These are phyloP conservation scores for Aureobasidium vineae DNA, from an alignment of 2,329 filamentous ascomycete species.

Conservation along the genomic window DNA sequence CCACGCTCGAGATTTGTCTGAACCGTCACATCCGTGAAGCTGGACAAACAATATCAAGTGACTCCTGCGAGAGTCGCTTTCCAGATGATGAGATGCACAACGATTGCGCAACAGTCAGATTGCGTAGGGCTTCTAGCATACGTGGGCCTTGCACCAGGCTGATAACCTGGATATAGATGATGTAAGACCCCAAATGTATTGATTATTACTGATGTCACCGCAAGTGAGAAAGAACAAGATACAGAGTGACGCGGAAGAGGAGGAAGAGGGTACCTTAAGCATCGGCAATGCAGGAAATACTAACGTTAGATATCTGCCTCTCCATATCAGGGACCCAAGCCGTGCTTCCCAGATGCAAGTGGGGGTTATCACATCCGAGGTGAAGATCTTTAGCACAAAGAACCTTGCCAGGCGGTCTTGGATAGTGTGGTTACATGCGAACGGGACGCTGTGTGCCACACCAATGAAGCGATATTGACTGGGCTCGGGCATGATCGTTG, in stretches of 20 bases:
- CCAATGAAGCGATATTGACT: conserved; percentile 19
- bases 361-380: conserved; percentile 16
- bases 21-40: not conserved
- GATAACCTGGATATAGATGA: not conserved
- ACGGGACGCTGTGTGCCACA: conserved; percentile 3
- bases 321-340: conserved; percentile 15
- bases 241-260: not conserved
- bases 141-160: not conserved
- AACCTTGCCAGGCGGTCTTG: not conserved
- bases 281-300: conserved; percentile 5
- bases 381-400: conserved; percentile 10
- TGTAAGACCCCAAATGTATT: not conserved
- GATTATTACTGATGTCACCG: not conserved
- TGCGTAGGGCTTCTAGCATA: not conserved
- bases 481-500: conserved; percentile 18
- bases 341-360: not conserved
- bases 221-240: conserved; percentile 4
- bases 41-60: not conserved
- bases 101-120: conserved; percentile 21
- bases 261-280: conserved; percentile 10
- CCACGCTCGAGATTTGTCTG: not conserved
- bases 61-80: not conserved
- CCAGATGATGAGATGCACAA: not conserved
- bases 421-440: conserved; percentile 19
- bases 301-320: conserved; percentile 2